A percentile compares a stretch with the other conserved stretches of the same genome.
Evolutionary conservation across 2,329 filamentous ascomycete genomes (phyloP).

Genomic region (Colletotrichum camelliae): DNA sequence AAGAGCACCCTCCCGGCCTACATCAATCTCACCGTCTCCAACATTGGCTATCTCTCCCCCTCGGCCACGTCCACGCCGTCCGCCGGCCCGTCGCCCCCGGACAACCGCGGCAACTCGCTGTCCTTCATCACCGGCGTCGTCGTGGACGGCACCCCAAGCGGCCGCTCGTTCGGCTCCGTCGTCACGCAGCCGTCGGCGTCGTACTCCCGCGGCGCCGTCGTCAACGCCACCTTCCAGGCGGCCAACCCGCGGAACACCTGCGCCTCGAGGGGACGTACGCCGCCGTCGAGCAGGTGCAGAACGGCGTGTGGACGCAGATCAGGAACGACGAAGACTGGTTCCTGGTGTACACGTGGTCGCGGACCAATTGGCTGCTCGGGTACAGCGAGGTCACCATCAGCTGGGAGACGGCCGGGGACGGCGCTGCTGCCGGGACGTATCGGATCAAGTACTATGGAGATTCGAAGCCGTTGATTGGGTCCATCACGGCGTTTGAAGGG

Average conservation of each 20-base stretch:
- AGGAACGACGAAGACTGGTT: slow-evolving; percentile 83
- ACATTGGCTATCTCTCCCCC: slow-evolving; percentile 69
- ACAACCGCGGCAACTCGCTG: slow-evolving; percentile 78
- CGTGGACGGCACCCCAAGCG: slow-evolving; percentile 69
- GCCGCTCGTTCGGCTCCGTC: slow-evolving; percentile 74
- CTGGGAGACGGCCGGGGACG: slow-evolving; percentile 71
- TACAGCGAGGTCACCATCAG: slow-evolving; percentile 79
- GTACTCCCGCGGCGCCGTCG: slow-evolving; percentile 65
- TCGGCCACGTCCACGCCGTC: slow-evolving; percentile 47
- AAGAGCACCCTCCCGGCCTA: slow-evolving; percentile 83
- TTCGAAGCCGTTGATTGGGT: slow-evolving; percentile 68
- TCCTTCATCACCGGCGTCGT: slow-evolving; percentile 84
- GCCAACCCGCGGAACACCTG: slow-evolving; percentile 90
- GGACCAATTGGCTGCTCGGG: slow-evolving; percentile 71
- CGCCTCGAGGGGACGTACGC: slow-evolving; percentile 79
- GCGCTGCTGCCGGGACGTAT: slow-evolving; percentile 69
- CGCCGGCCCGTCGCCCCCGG: slow-evolving; percentile 71
- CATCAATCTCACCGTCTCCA: slow-evolving; percentile 81
- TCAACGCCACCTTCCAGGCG: slow-evolving; percentile 77
- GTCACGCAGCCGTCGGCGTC: slow-evolving; percentile 55
- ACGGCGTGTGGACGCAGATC: slow-evolving; percentile 66
- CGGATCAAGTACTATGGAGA: slow-evolving; percentile 86
- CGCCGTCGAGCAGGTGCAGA: slow-evolving; percentile 69
- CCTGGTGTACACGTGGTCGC: slow-evolving; percentile 79
- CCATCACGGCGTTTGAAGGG: slow-evolving; percentile 73